A percentile compares a stretch with the other conserved stretches of the same genome.
Evolutionary conservation across 2,329 filamentous ascomycete genomes (phyloP).

Genomic region (Aureobasidium sp.): DNA sequence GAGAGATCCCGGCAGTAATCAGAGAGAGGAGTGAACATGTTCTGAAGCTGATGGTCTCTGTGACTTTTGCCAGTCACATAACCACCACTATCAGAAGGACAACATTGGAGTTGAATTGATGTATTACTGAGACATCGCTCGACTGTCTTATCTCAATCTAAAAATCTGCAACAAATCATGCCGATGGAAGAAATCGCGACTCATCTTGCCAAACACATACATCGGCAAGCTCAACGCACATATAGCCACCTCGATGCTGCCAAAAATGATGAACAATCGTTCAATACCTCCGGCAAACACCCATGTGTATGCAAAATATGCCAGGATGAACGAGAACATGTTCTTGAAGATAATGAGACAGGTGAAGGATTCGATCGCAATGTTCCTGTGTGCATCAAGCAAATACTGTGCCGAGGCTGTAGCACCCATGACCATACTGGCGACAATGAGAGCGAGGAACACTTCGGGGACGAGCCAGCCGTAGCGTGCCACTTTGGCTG

Average conservation of each 20-base stretch:
- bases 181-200: constrained; percentile 67
- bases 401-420: constrained; percentile 82
- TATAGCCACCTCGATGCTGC: constrained; percentile 68
- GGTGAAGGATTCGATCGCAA: constrained; percentile 82
- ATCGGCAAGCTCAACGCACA: constrained; percentile 69
- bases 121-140: not conserved
- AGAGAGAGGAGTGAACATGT: too few relatives aligned
- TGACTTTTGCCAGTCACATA: too few relatives aligned
- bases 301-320: constrained; percentile 81
- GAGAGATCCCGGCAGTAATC: not conserved
- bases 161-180: constrained; percentile 59
- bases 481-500: constrained; percentile 54
- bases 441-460: constrained; percentile 78
- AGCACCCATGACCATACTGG: constrained; percentile 86
- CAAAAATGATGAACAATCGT: constrained; percentile 62
- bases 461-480: constrained; percentile 67
- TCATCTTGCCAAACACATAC: constrained; percentile 72
- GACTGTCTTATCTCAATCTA: constrained; percentile 28
- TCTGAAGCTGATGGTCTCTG: not conserved
- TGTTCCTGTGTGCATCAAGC: constrained; percentile 82
- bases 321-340: constrained; percentile 80
- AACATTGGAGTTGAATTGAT: not conserved
- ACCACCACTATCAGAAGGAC: too few relatives aligned
- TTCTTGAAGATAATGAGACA: constrained; percentile 92
- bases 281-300: constrained; percentile 57